phyloP scores from a whole-genome alignment of 441 rosid species.

The Breynia disticha region DNA sequence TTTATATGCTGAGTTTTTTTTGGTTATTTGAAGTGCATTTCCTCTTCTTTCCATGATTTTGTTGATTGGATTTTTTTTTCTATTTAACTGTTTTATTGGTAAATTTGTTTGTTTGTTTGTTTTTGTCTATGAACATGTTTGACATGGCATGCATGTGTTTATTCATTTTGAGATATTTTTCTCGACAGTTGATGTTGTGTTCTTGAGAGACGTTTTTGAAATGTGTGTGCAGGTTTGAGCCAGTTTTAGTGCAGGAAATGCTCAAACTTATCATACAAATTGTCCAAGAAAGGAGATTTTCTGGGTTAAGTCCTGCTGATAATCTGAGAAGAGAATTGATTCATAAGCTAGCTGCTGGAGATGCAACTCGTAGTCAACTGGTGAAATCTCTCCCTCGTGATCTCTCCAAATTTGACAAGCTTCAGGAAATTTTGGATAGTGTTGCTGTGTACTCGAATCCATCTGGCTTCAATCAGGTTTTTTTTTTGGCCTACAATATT shows the following conservation, averaged over 20 bases:
- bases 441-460: slow-evolving; percentile 79
- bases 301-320: slow-evolving; percentile 66
- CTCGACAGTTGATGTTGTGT: too few relatives aligned
- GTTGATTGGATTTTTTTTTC: neutral
- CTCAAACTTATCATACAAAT: slow-evolving; percentile 80
- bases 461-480: slow-evolving; percentile 91
- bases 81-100: neutral
- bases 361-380: slow-evolving; percentile 90
- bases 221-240: slow-evolving; percentile 64
- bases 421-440: slow-evolving; percentile 68
- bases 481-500: slow-evolving; percentile 16
- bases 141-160: too few relatives aligned
- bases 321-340: slow-evolving; percentile 84
- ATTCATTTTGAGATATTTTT: too few relatives aligned
- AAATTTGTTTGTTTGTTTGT: too few relatives aligned
- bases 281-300: slow-evolving; percentile 88
- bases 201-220: slow-evolving; percentile 10
- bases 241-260: slow-evolving; percentile 82
- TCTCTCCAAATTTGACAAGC: slow-evolving; percentile 65
- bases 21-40: too few relatives aligned
- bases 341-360: slow-evolving; percentile 77
- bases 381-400: slow-evolving; percentile 82
- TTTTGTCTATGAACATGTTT: too few relatives aligned
- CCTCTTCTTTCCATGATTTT: neutral
- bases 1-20: too few relatives aligned